These are phyloP conservation scores for Colletotrichum lupini DNA, from an alignment of 2,329 filamentous ascomycete species.

Conservation along the genomic window DNA sequence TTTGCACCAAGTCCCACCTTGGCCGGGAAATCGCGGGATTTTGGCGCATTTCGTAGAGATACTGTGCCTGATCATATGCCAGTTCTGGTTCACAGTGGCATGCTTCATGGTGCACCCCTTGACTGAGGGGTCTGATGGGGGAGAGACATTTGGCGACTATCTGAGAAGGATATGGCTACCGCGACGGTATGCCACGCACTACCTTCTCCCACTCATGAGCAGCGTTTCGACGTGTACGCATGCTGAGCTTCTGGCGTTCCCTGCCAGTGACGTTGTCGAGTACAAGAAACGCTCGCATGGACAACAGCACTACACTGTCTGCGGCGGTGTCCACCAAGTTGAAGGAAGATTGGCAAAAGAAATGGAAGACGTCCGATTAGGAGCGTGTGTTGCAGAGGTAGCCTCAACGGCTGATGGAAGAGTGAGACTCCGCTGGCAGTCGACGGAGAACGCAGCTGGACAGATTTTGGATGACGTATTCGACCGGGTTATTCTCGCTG, in stretches of 20 bases:
- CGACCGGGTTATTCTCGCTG: slow-evolving; percentile 64
- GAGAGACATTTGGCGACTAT: slow-evolving; percentile 62
- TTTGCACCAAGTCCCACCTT: slow-evolving; percentile 58
- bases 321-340: slow-evolving; percentile 60
- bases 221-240: slow-evolving; percentile 67
- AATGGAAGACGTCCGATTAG: slow-evolving; percentile 52
- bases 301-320: slow-evolving; percentile 62
- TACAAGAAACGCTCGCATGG: slow-evolving; percentile 61
- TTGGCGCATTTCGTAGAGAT: slow-evolving; percentile 55
- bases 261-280: slow-evolving; percentile 62
- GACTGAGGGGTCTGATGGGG: slow-evolving; percentile 5
- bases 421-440: slow-evolving; percentile 49
- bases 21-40: slow-evolving; percentile 50
- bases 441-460: slow-evolving; percentile 7
- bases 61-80: slow-evolving; percentile 57
- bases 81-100: slow-evolving; percentile 64
- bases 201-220: slow-evolving; percentile 65
- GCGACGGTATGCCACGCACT: slow-evolving; percentile 56
- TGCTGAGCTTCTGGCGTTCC: slow-evolving; percentile 59
- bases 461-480: slow-evolving; percentile 50
- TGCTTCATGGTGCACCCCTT: slow-evolving; percentile 59
- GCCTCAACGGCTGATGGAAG: slow-evolving; percentile 33
- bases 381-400: slow-evolving; percentile 50
- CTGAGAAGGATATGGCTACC: slow-evolving; percentile 61
- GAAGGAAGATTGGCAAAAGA: slow-evolving; percentile 56